Conservation (phyloP, 805 yeast genomes). For the Kuraishia capsulata region DNA sequence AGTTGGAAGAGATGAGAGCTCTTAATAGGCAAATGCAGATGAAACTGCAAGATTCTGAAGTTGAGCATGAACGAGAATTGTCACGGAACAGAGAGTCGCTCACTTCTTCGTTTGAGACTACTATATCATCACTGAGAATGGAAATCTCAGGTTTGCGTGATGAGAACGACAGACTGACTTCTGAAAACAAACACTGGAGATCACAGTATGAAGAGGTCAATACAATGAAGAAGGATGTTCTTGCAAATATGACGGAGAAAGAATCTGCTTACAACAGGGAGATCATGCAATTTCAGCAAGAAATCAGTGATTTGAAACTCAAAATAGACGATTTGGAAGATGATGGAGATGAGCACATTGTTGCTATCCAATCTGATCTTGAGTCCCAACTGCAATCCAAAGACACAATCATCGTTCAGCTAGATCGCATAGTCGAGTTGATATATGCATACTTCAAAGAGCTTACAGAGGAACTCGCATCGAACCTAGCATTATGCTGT, state of each 20-base stretch:
- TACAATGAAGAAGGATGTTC: conserved; percentile 48
- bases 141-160: conserved; percentile 12
- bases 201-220: conserved; percentile 16
- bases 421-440: conserved; percentile 13
- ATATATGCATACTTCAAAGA: conserved; percentile 28
- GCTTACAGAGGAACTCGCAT: conserved; percentile 26
- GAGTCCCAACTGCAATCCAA: conserved; percentile 13
- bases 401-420: conserved; percentile 12
- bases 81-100: not conserved
- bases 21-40: not conserved
- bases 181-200: conserved; percentile 7
- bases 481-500: conserved; percentile 40
- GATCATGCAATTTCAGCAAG: conserved; percentile 36
- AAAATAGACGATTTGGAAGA: conserved; percentile 44
- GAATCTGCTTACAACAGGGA: conserved; percentile 53
- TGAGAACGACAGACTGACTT: conserved; percentile 13
- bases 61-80: conserved; percentile 1
- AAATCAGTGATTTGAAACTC: conserved; percentile 35
- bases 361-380: conserved; percentile 32
- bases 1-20: conserved; percentile 1
- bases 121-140: not conserved
- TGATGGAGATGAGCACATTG: conserved; percentile 26
- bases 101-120: not conserved
- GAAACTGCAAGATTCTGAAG: conserved; percentile 1
- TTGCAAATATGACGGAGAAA: conserved; percentile 59